phyloP scores from a whole-genome alignment of 257 asterid species.

The Nicotiana paniculata region DNA sequence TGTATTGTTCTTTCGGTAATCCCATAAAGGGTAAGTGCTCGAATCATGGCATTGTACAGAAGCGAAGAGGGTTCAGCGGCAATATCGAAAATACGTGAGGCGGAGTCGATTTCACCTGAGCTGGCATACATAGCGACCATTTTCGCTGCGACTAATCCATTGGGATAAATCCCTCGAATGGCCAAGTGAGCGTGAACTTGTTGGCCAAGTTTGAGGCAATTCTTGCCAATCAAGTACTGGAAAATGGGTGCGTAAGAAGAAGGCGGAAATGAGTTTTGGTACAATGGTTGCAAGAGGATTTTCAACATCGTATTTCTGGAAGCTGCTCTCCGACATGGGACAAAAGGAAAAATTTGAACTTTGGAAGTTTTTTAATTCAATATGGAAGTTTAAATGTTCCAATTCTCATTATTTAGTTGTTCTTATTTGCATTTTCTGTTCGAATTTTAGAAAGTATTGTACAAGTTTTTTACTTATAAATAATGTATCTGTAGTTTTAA shows the following conservation, averaged over 20 bases:
- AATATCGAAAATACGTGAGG: slow-evolving; percentile 39
- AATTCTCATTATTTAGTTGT: too few relatives aligned
- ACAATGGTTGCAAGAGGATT: slow-evolving; percentile 38
- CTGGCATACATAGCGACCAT: slow-evolving; percentile 97
- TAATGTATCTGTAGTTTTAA: too few relatives aligned
- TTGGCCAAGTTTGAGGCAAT: slow-evolving; percentile 53
- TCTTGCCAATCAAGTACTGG: slow-evolving; percentile 52
- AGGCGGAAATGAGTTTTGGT: slow-evolving; percentile 24
- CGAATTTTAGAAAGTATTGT: too few relatives aligned
- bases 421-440: too few relatives aligned
- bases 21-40: slow-evolving; percentile 53
- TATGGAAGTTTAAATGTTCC: too few relatives aligned
- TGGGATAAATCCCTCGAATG: slow-evolving; percentile 47
- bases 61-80: slow-evolving; percentile 32
- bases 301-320: slow-evolving; percentile 25
- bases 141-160: slow-evolving; percentile 55
- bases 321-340: slow-evolving; percentile 2
- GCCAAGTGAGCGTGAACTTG: slow-evolving; percentile 66
- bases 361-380: too few relatives aligned
- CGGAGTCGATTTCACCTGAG: slow-evolving; percentile 67
- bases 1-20: slow-evolving; percentile 25
- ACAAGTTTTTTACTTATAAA: too few relatives aligned
- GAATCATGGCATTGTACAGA: slow-evolving; percentile 63
- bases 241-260: slow-evolving; percentile 53
- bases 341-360: too few relatives aligned